A percentile compares a stretch with the other conserved stretches of the same genome.
Evolutionary conservation across 768 basidiomycete genomes (phyloP).

Genomic region (Kwoniella mangroviensis): DNA sequence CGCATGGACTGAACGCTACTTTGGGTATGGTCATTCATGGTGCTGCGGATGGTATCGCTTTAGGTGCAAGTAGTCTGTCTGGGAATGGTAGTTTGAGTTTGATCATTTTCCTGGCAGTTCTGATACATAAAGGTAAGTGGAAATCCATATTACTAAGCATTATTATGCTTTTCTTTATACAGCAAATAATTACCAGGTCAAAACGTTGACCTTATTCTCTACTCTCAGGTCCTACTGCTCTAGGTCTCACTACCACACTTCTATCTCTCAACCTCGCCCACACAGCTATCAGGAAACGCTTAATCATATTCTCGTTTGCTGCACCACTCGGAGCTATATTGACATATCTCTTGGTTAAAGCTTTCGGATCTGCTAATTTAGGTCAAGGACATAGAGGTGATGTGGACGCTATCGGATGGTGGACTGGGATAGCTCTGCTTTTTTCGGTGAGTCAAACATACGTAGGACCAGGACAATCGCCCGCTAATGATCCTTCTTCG

Average conservation of each 20-base stretch:
- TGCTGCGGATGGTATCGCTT: slow-evolving; percentile 86
- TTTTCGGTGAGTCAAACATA: slow-evolving; percentile 69
- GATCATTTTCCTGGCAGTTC: slow-evolving; percentile 86
- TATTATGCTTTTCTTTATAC: no score
- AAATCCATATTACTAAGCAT: background rate
- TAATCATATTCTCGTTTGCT: slow-evolving; percentile 77
- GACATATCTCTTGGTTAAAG: slow-evolving; percentile 71
- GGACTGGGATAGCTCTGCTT: slow-evolving; percentile 78
- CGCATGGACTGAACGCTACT: slow-evolving; percentile 71
- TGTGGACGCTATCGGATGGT: slow-evolving; percentile 58
- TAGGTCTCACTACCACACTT: slow-evolving; percentile 84
- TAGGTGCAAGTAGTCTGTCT: slow-evolving; percentile 68
- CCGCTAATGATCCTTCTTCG: slow-evolving; percentile 2
- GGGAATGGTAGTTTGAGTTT: slow-evolving; percentile 66
- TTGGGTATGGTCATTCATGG: slow-evolving; percentile 86
- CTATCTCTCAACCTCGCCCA: slow-evolving; percentile 74
- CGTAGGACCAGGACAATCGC: background rate
- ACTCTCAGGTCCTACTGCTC: slow-evolving; percentile 77
- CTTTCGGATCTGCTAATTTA: slow-evolving; percentile 41
- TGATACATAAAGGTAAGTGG: slow-evolving; percentile 80
- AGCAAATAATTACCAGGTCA: no score
- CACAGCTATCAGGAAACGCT: slow-evolving; percentile 71
- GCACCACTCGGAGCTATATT: slow-evolving; percentile 80
- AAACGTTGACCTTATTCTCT: background rate
- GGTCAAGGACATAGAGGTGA: slow-evolving; percentile 24